Base-by-base conservation (phyloP, 2,329 filamentous ascomycete genomes). In the Aspergillus eucalypticola region DNA sequence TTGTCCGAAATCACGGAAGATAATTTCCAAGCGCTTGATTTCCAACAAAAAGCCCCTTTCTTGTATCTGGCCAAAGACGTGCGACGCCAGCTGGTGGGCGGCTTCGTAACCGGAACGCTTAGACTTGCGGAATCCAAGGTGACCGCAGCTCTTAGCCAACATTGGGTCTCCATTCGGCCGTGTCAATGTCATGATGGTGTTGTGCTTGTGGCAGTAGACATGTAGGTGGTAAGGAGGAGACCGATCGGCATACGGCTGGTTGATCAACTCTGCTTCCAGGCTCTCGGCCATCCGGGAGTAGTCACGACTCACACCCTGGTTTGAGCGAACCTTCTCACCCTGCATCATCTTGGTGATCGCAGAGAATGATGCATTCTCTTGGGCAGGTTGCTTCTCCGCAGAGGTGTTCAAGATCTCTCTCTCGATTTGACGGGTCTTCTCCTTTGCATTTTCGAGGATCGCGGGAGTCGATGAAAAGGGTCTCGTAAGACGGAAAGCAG, bases 101-200 rank as follows among this genome's bases (percentile, higher is more conserved):
- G 94, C 89, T 78, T 99, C 95, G 79, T 95, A 99, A 59, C 87
- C 85, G 63, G 90, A 88, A 66, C 95, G 86, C 53, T 88, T 86
- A 17, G 86, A 82, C 79, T 98, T 96, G 70, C 84, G 85, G 80
- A 97, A 97, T n/a, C 94, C 94, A 61, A 99, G 86, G 71, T 96
- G 92, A 52, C 95, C 95, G 60, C 88, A 86, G 2, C 90, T 90
- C 68, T 96, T 78, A 11, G 89, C 92, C 65, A 99, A 82, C 65
- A 98, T 85, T 27, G 91, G 86, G 65, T 91, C 86, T 51, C 89
- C 84, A 74, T 92, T 88, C 27, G 95, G 93, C 71, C 89, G 88
- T 21, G 92, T 91, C 66, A 97, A 86, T 1, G 93, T 97, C 70
- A 99, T 85, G 78, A 98, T 92, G 19, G 91, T 95, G 81, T 99